These are phyloP conservation scores for Crithidia acanthocephali DNA, from an alignment of 208 protist genomes.

Conservation along the genomic window DNA sequence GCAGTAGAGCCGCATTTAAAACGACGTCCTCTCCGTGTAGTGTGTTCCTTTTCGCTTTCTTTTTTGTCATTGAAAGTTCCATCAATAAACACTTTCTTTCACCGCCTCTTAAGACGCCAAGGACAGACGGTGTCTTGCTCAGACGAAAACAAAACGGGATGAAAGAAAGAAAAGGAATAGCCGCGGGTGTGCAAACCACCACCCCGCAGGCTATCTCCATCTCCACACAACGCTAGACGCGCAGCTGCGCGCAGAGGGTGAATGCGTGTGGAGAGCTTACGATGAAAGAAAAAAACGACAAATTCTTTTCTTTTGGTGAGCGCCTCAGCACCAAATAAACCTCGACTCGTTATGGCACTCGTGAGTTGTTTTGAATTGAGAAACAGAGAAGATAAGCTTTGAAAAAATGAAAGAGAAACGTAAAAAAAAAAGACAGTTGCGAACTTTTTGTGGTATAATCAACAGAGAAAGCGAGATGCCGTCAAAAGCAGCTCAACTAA, in stretches of 20 bases:
- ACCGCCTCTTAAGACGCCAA: background rate
- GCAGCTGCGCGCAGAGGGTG: background rate
- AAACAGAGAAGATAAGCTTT: background rate
- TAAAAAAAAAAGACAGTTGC: constrained; percentile 1
- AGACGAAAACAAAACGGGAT: constrained; percentile 1
- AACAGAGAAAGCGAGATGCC: constrained; percentile 7
- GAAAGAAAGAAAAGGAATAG: background rate
- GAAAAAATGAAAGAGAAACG: too few relatives aligned
- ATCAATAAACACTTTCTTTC: background rate
- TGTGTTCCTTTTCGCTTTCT: background rate
- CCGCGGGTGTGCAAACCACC: background rate
- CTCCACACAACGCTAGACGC: constrained; percentile 4
- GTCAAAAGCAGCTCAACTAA: constrained; percentile 7
- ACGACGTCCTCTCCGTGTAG: too few relatives aligned
- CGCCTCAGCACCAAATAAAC: background rate
- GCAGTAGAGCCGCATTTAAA: too few relatives aligned
- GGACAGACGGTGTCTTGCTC: background rate
- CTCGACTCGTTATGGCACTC: constrained; percentile 14
- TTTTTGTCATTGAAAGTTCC: constrained; percentile 7
- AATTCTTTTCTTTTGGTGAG: constrained; percentile 24
- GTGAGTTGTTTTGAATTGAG: constrained; percentile 17
- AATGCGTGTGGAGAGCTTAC: background rate
- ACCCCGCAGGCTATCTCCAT: background rate
- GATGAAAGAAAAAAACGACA: constrained; percentile 5
- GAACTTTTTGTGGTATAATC: constrained; percentile 1